These are phyloP conservation scores for Alternaria sp. DNA, from an alignment of 2,329 filamentous ascomycete genomes.

Conservation along the genomic window DNA sequence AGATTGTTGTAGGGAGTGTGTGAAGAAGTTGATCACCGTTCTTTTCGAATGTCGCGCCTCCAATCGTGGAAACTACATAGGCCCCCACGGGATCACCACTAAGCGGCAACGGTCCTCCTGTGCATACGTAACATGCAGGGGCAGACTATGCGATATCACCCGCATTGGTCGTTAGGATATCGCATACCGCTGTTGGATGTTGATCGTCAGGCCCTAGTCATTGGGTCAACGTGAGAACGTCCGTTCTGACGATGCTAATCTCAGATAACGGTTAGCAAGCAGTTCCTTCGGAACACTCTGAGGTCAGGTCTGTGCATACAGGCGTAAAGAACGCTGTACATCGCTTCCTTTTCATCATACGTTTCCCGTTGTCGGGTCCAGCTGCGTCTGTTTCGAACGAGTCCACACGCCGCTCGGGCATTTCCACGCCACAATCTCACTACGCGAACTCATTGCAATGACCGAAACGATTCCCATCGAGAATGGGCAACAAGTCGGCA, in stretches of 20 bases:
- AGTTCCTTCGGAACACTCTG: not conserved
- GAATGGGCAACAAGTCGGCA: conserved; percentile 12
- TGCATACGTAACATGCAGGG: not conserved
- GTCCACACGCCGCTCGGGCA: not conserved
- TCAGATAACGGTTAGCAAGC: not conserved
- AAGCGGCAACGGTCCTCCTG: not conserved
- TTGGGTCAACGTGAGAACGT: not conserved
- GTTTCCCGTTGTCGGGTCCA: not conserved
- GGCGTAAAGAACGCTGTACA: not conserved
- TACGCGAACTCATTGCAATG: not conserved
- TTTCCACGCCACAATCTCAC: not conserved
- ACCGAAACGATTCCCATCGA: conserved; percentile 12
- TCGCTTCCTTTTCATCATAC: not conserved
- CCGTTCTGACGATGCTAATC: not conserved
- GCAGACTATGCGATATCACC: not conserved
- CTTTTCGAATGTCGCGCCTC: not conserved
- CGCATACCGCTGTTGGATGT: not conserved
- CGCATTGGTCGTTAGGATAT: not conserved
- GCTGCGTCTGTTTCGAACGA: not conserved
- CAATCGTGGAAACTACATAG: not conserved
- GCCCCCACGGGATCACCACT: not conserved
- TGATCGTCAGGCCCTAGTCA: not conserved
- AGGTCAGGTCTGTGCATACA: not conserved
- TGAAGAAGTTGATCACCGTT: not conserved
- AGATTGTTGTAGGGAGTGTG: not conserved